Evolutionary conservation across 2,329 filamentous ascomycete genomes (phyloP).

Genomic region (Epichloe coenophiala): DNA sequence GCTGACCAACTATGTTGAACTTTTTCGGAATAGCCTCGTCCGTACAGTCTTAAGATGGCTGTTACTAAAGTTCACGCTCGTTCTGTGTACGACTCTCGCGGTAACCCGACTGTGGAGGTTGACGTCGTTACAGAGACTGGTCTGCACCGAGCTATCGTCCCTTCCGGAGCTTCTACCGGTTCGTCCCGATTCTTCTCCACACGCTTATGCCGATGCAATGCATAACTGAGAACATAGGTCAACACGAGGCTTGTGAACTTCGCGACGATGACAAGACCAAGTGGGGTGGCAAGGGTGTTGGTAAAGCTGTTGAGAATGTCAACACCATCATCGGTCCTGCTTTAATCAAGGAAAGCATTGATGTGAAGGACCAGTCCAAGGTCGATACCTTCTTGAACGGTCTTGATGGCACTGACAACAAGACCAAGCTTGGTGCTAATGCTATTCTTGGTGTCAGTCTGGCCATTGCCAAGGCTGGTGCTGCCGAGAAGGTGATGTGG

Average conservation of each 20-base stretch:
- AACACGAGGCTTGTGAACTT: constrained; percentile 84
- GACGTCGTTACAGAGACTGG: constrained; percentile 93
- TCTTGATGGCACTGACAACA: constrained; percentile 75
- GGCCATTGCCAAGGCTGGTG: constrained; percentile 78
- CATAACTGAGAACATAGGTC: constrained; percentile 39
- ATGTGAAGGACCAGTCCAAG: constrained; percentile 77
- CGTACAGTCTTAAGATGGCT: constrained; percentile 52
- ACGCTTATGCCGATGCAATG: constrained; percentile 10
- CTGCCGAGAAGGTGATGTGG: constrained; percentile 58
- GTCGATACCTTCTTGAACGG: constrained; percentile 75
- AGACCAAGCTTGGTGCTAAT: constrained; percentile 79
- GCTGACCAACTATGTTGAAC: neutral
- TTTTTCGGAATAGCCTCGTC: neutral
- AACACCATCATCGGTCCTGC: constrained; percentile 69
- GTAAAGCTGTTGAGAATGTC: constrained; percentile 77
- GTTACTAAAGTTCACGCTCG: constrained; percentile 85
- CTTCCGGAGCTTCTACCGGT: constrained; percentile 92
- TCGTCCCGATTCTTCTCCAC: constrained; percentile 24
- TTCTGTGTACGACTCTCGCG: constrained; percentile 96
- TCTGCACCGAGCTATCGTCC: constrained; percentile 93
- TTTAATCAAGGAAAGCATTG: constrained; percentile 68
- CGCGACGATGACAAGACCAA: constrained; percentile 79
- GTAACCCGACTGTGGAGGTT: constrained; percentile 97
- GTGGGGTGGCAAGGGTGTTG: constrained; percentile 79
- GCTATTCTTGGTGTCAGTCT: constrained; percentile 76